Percentiles rank a stretch among this genome's conserved stretches.
Conservation (phyloP, 768 basidiomycete genomes). For the Guyanaporus albipodus region DNA sequence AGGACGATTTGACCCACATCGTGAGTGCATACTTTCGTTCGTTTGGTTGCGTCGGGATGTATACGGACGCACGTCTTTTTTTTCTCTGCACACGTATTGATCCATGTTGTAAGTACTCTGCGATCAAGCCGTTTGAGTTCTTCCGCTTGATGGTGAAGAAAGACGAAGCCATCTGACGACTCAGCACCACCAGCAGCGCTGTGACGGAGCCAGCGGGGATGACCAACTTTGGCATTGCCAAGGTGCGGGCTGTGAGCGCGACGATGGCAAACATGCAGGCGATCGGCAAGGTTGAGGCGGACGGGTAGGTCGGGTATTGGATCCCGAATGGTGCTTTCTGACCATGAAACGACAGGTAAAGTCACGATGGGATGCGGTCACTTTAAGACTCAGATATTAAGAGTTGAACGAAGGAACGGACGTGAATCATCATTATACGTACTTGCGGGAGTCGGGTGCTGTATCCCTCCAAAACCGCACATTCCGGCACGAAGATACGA, state of each 20-base stretch:
- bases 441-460: too few relatives aligned
- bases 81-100: not conserved
- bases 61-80: too few relatives aligned
- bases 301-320: slow-evolving; percentile 26
- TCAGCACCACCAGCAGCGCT: rapidly evolving
- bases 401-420: too few relatives aligned
- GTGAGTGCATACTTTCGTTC: slow-evolving; percentile 26
- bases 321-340: slow-evolving; percentile 20
- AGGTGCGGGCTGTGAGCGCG: slow-evolving; percentile 11
- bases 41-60: too few relatives aligned
- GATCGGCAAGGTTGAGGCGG: slow-evolving; percentile 21
- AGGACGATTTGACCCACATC: slow-evolving; percentile 28
- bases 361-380: too few relatives aligned
- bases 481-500: too few relatives aligned
- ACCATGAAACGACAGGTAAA: too few relatives aligned
- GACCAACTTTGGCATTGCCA: slow-evolving; percentile 17
- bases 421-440: too few relatives aligned
- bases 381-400: too few relatives aligned
- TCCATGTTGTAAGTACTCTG: slow-evolving; percentile 7
- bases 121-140: slow-evolving; percentile 34
- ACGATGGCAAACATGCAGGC: slow-evolving; percentile 26
- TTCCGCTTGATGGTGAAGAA: slow-evolving; percentile 23
- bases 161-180: slow-evolving; percentile 13
- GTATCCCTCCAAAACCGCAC: too few relatives aligned
- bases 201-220: slow-evolving; percentile 19